Conservation (phyloP, 2,329 filamentous ascomycete species). For the Aspergillus texensis region DNA sequence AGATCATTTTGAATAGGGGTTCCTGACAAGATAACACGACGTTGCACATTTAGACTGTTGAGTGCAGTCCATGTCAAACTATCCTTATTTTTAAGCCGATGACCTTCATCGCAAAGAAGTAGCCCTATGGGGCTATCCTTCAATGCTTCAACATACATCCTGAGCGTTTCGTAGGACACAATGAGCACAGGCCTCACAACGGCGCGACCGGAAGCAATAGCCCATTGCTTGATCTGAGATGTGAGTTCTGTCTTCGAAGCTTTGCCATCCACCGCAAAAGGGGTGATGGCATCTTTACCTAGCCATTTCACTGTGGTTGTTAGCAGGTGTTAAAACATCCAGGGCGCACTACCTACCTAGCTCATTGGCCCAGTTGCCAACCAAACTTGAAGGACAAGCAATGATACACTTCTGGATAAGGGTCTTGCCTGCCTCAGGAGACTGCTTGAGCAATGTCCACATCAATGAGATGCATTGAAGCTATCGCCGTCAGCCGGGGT, state of each 20-base stretch:
- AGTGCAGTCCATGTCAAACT: slow-evolving; percentile 92
- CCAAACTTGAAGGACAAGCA: slow-evolving; percentile 92
- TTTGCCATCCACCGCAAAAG: slow-evolving; percentile 96
- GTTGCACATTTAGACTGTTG: slow-evolving; percentile 84
- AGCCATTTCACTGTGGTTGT: slow-evolving; percentile 76
- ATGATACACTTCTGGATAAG: slow-evolving; percentile 97
- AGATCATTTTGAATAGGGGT: slow-evolving; percentile 98
- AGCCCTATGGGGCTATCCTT: slow-evolving; percentile 88
- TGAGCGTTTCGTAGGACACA: slow-evolving; percentile 94
- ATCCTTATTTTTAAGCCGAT: slow-evolving; percentile 94
- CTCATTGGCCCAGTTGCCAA: slow-evolving; percentile 98
- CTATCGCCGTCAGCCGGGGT: slow-evolving; percentile 30
- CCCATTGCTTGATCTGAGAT: slow-evolving; percentile 90
- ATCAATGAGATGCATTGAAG: slow-evolving; percentile 94
- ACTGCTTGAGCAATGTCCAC: slow-evolving; percentile 96
- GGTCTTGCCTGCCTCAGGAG: slow-evolving; percentile 87
- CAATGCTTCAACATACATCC: slow-evolving; percentile 86
- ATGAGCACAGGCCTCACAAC: slow-evolving; percentile 93
- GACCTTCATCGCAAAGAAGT: slow-evolving; percentile 93
- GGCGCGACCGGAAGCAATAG: slow-evolving; percentile 83
- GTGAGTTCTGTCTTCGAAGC: slow-evolving; percentile 91
- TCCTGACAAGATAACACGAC: slow-evolving; percentile 91
- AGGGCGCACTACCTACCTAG: slow-evolving; percentile 49
- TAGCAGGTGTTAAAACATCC: slow-evolving; percentile 15
- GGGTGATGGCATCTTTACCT: slow-evolving; percentile 83